A percentile compares a stretch with the other conserved stretches of the same genome.
Conservation (phyloP, 345 rosid genomes). For the Raphanus sativus region DNA sequence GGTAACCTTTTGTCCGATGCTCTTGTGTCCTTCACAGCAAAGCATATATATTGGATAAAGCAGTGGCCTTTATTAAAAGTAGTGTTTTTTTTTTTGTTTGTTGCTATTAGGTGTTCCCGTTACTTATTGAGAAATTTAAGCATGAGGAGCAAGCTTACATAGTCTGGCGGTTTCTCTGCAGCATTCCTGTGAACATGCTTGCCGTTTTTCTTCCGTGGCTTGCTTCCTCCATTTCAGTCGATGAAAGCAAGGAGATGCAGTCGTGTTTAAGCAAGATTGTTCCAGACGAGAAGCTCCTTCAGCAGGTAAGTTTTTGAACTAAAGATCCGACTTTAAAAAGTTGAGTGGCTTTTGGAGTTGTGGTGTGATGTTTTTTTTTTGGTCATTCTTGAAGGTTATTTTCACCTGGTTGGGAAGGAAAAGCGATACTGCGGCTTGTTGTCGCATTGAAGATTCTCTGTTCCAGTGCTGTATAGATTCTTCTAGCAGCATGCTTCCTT, state of each 20-base stretch:
- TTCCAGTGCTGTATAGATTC: constrained; percentile 42
- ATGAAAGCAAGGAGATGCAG: constrained; percentile 75
- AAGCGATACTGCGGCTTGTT: constrained; percentile 30
- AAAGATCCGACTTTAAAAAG: constrained; percentile 10
- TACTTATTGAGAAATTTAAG: constrained; percentile 76
- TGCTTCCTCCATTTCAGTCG: constrained; percentile 68
- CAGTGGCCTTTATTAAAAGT: neutral
- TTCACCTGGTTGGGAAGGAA: constrained; percentile 76
- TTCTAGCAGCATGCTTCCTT: constrained; percentile 39
- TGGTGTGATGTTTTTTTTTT: constrained; percentile 1
- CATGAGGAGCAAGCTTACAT: constrained; percentile 84
- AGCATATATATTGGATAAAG: constrained; percentile 3
- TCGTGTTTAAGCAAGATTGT: constrained; percentile 73
- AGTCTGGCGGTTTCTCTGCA: constrained; percentile 91
- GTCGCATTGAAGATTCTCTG: constrained; percentile 39
- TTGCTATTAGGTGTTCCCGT: constrained; percentile 63
- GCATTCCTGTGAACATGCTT: constrained; percentile 90
- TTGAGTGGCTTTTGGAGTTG: constrained; percentile 15
- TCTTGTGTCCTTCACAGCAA: constrained; percentile 12
- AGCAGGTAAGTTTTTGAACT: constrained; percentile 49
- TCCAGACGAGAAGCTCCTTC: constrained; percentile 77
- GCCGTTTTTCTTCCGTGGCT: constrained; percentile 87
- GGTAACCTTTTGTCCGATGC: constrained; percentile 39
- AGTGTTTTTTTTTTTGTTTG: neutral
- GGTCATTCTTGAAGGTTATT: constrained; percentile 51